Evolutionary conservation across 768 basidiomycete genomes (phyloP).

Genomic region (Melanogaster broomeanus): DNA sequence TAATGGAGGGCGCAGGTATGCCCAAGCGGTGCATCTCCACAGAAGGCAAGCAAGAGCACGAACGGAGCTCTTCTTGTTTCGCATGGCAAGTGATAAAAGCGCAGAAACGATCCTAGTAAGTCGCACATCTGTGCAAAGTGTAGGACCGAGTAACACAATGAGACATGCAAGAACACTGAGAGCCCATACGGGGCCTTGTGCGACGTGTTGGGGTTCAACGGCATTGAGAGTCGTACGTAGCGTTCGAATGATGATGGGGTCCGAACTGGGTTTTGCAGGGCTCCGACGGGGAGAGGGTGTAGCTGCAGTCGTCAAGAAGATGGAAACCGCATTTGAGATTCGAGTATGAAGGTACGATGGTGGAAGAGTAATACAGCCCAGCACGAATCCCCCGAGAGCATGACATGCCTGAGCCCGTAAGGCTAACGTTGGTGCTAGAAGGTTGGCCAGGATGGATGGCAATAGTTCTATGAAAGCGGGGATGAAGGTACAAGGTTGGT

Average conservation of each 20-base stretch:
- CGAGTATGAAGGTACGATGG: conserved; percentile 49
- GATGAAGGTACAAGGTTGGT: conserved; percentile 68
- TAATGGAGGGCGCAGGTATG: conserved; percentile 57
- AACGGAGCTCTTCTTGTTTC: conserved; percentile 63
- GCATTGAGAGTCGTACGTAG: conserved; percentile 62
- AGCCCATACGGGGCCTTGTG: conserved; percentile 81
- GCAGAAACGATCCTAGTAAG: conserved; percentile 48
- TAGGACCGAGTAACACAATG: conserved; percentile 64
- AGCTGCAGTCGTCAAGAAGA: conserved; percentile 45
- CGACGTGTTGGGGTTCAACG: conserved; percentile 56
- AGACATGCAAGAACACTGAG: conserved; percentile 66
- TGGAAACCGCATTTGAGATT: conserved; percentile 49
- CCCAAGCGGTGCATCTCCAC: conserved; percentile 71
- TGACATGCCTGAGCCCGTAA: conserved; percentile 75
- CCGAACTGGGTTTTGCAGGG: conserved; percentile 37
- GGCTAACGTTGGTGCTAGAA: conserved; percentile 64
- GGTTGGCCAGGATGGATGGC: conserved; percentile 59
- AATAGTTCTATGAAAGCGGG: conserved; percentile 63
- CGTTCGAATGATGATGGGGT: conserved; percentile 61
- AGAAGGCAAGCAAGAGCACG: conserved; percentile 59
- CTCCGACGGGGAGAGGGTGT: conserved; percentile 40
- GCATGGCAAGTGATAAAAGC: conserved; percentile 55
- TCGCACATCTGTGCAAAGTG: conserved; percentile 45
- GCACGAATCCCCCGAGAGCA: conserved; percentile 69
- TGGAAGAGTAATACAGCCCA: conserved; percentile 52